These are phyloP conservation scores for Trametes coccinea DNA, from an alignment of 768 basidiomycete genomes.

Conservation along the genomic window DNA sequence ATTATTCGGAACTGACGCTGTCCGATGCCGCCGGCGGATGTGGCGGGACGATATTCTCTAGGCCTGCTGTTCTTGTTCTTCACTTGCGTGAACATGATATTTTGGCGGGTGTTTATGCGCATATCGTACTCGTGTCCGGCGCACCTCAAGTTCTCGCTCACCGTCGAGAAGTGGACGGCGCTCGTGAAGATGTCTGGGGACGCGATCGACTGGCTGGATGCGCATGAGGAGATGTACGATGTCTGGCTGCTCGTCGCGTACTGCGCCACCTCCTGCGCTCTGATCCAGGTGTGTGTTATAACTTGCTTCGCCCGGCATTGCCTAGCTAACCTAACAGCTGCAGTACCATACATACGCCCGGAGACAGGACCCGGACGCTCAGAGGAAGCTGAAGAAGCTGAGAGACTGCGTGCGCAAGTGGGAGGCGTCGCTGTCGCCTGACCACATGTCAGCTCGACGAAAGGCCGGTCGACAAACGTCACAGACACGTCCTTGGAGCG, in stretches of 20 bases:
- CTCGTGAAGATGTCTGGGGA: slow-evolving; percentile 75
- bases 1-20: not conserved
- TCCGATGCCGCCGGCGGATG: not conserved
- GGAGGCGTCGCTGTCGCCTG: slow-evolving; percentile 84
- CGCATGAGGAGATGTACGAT: slow-evolving; percentile 79
- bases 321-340: slow-evolving; percentile 1
- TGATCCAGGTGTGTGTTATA: slow-evolving; percentile 87
- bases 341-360: slow-evolving; percentile 95
- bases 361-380: slow-evolving; percentile 73
- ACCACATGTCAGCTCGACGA: slow-evolving; percentile 92
- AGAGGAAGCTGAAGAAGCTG: slow-evolving; percentile 71
- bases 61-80: slow-evolving; percentile 89
- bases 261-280: slow-evolving; percentile 82
- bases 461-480: slow-evolving; percentile 58
- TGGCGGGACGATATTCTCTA: slow-evolving; percentile 28
- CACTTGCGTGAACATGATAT: slow-evolving; percentile 91
- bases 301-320: too few species aligned
- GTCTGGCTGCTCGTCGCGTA: slow-evolving; percentile 88
- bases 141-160: slow-evolving; percentile 84
- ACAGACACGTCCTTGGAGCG: slow-evolving; percentile 10
- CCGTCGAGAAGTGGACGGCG: slow-evolving; percentile 75
- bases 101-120: slow-evolving; percentile 98
- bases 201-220: slow-evolving; percentile 87
- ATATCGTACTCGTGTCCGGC: slow-evolving; percentile 91
- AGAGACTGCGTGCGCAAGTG: slow-evolving; percentile 85